phyloP scores from a whole-genome alignment of 164 flowering plant species.

The Macadamia tetraphylla region DNA sequence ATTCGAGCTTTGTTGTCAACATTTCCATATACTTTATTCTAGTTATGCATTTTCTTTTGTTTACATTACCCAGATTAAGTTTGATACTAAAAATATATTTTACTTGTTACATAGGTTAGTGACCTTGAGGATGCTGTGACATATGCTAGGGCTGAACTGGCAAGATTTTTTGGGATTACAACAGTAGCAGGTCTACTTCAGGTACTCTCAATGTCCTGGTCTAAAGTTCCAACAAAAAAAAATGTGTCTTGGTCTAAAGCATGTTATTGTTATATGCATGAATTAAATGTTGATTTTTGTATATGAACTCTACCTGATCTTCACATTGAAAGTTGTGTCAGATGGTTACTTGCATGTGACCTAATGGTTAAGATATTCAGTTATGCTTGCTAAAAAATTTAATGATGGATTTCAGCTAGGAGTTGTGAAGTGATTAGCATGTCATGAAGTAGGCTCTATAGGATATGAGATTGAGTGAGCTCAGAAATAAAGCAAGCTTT shows the following conservation, averaged over 20 bases:
- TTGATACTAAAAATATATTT: background rate
- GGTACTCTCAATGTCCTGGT: constrained; percentile 33
- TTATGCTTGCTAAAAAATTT: too few relatives aligned
- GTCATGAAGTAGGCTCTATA: background rate
- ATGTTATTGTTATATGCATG: background rate
- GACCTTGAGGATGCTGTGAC: constrained; percentile 70
- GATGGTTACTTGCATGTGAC: too few relatives aligned
- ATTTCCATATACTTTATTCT: background rate
- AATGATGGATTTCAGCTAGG: too few relatives aligned
- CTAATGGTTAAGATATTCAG: too few relatives aligned
- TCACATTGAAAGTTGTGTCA: background rate
- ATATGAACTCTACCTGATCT: background rate
- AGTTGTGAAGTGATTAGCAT: background rate
- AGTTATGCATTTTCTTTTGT: background rate
- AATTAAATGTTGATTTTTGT: background rate
- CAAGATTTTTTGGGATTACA: constrained; percentile 41
- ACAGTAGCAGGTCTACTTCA: constrained; percentile 47
- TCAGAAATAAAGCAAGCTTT: too few relatives aligned
- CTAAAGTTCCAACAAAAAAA: too few relatives aligned
- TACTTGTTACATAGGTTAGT: constrained; percentile 39
- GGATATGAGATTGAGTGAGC: too few relatives aligned
- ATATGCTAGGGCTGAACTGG: constrained; percentile 67
- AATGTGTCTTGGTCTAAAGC: too few relatives aligned
- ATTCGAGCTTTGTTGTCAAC: background rate
- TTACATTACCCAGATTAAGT: background rate